A percentile compares a stretch with the other conserved stretches of the same genome.
Conservation (phyloP, 805 yeast species). For the Diddensiella caesifluorescens region DNA sequence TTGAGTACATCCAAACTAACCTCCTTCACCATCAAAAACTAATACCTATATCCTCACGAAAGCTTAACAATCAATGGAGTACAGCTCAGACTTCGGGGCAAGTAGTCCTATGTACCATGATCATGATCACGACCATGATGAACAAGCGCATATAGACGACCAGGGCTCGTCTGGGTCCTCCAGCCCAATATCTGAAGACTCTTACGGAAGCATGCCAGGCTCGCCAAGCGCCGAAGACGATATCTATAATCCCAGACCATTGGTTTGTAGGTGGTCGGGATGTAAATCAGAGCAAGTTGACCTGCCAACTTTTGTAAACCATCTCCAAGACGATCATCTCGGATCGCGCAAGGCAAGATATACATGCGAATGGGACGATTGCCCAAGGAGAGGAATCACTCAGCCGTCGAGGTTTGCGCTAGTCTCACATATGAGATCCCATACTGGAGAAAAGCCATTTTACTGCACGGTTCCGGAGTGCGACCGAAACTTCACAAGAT, state of each 20-base stretch:
- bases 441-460: conserved; percentile 63
- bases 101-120: not conserved
- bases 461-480: conserved; percentile 66
- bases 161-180: conserved; percentile 2
- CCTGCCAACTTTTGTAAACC: conserved; percentile 38
- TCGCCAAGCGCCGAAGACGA: conserved; percentile 21
- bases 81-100: conserved; percentile 7
- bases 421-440: conserved; percentile 57
- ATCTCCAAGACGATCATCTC: conserved; percentile 38
- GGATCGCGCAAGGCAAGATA: conserved; percentile 36
- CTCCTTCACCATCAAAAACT: not conserved
- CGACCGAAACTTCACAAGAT: conserved; percentile 49
- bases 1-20: too few species aligned
- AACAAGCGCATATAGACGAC: not conserved
- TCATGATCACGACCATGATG: not conserved
- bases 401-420: conserved; percentile 55
- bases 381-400: conserved; percentile 46
- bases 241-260: conserved; percentile 21
- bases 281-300: conserved; percentile 32
- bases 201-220: conserved; percentile 18
- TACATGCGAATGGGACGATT: conserved; percentile 58
- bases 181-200: conserved; percentile 16
- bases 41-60: not conserved
- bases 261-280: conserved; percentile 37
- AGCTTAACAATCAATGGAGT: conserved; percentile 6